Conservation (phyloP, 345 rosid species). For the thale cress (Arabidopsis thaliana) region TAIR10.1 NC_003074.8:22634001-22634500, state of each 20-base stretch:
- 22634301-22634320: background rate
- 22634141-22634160: constrained; percentile 46
- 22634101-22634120: constrained; percentile 32
- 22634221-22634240: constrained; percentile 54
- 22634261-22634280: background rate
- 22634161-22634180: constrained; percentile 49
- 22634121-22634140: constrained; percentile 42
- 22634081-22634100: constrained; percentile 23
- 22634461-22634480: constrained; percentile 48
- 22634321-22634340: constrained; percentile 4
- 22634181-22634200: constrained; percentile 45
- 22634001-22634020: background rate
- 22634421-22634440: background rate
- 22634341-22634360: constrained; percentile 36
- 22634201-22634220: constrained; percentile 65
- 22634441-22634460: background rate
- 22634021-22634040: background rate
- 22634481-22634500: constrained; percentile 89
- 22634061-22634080: background rate
- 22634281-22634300: background rate
- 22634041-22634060: background rate
- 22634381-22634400: constrained; percentile 1
- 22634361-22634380: background rate
- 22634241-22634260: constrained; percentile 27
- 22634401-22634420: background rate